Percentiles rank a stretch among this genome's conserved stretches.
Conservation (phyloP, 2,329 filamentous ascomycete genomes). For the Hirsutella thompsonii region DNA sequence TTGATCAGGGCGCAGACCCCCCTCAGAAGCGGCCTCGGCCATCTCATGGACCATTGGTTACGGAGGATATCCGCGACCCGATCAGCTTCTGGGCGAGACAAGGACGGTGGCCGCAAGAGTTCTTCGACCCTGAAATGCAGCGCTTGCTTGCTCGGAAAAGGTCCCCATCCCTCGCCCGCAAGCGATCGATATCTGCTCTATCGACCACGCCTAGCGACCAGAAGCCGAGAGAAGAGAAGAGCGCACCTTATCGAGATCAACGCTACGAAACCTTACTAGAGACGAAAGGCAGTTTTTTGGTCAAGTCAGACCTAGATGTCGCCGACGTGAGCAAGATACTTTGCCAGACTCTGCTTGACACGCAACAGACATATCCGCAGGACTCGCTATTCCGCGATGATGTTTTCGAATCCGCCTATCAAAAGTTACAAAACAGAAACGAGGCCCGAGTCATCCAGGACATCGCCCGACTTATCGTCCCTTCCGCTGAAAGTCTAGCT, state of each 20-base stretch:
- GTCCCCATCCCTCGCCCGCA: background rate
- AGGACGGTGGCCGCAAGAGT: slow-evolving; percentile 5
- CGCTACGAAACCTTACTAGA: slow-evolving; percentile 23
- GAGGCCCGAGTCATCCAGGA: slow-evolving; percentile 22
- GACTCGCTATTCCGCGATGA: slow-evolving; percentile 23
- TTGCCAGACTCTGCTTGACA: slow-evolving; percentile 16
- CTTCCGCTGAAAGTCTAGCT: slow-evolving; percentile 22
- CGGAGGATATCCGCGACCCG: background rate
- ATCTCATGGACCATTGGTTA: background rate
- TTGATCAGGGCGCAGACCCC: background rate
- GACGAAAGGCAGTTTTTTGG: slow-evolving; percentile 27
- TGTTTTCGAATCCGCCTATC: slow-evolving; percentile 20
- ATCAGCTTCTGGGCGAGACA: slow-evolving; percentile 4
- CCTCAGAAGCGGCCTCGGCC: slow-evolving; percentile 2
- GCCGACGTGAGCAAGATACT: slow-evolving; percentile 16
- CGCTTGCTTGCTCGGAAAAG: background rate
- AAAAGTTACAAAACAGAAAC: slow-evolving; percentile 18
- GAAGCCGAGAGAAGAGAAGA: slow-evolving; percentile 24
- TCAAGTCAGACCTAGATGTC: slow-evolving; percentile 17
- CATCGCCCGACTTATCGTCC: slow-evolving; percentile 22
- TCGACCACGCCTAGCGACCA: slow-evolving; percentile 21
- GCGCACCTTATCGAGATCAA: slow-evolving; percentile 19
- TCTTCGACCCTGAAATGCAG: slow-evolving; percentile 1
- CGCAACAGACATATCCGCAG: slow-evolving; percentile 15
- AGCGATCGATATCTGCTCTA: slow-evolving; percentile 4